Percentiles rank a stretch among this genome's conserved stretches.
phyloP scores from a whole-genome alignment of 2,329 filamentous ascomycete genomes.

The Ramularia endophylla region DNA sequence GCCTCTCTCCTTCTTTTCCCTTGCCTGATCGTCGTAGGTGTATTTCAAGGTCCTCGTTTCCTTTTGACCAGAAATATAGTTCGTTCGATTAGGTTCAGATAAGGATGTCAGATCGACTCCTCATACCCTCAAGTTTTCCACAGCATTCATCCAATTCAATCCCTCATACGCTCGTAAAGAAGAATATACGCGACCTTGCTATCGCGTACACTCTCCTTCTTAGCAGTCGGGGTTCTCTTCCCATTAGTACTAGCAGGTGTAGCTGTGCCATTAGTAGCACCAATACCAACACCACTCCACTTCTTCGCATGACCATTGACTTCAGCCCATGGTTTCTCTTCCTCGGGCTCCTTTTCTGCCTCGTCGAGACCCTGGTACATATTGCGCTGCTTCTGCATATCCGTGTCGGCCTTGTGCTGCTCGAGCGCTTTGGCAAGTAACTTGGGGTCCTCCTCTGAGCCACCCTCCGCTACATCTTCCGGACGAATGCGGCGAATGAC shows the following conservation, averaged over 20 bases:
- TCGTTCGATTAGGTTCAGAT: too few relatives aligned
- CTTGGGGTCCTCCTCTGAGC: slow-evolving; percentile 72
- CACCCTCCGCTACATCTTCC: slow-evolving; percentile 83
- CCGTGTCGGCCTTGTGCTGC: slow-evolving; percentile 55
- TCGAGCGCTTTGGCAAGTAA: slow-evolving; percentile 61
- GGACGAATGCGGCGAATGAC: slow-evolving; percentile 75
- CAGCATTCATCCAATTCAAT: not conserved
- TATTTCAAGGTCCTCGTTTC: too few relatives aligned
- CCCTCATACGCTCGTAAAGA: slow-evolving; percentile 74
- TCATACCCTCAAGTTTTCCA: not conserved
- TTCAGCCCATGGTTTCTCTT: slow-evolving; percentile 69
- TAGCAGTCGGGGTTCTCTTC: slow-evolving; percentile 50
- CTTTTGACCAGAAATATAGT: too few relatives aligned
- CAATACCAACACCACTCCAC: slow-evolving; percentile 53
- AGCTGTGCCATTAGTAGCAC: slow-evolving; percentile 50
- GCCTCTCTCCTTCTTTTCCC: too few relatives aligned
- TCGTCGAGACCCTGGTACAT: slow-evolving; percentile 66
- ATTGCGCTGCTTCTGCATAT: slow-evolving; percentile 49
- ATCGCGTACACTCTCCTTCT: slow-evolving; percentile 59
- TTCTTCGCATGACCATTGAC: slow-evolving; percentile 61
- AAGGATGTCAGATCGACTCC: too few relatives aligned
- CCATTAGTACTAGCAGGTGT: slow-evolving; percentile 46
- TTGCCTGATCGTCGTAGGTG: too few relatives aligned
- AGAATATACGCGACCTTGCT: slow-evolving; percentile 97
- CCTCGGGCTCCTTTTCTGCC: slow-evolving; percentile 60